These are phyloP conservation scores for Mycosarcoma maydis DNA, from an alignment of 1,284 basidiomycete genomes.

Conservation along the genomic window DNA sequence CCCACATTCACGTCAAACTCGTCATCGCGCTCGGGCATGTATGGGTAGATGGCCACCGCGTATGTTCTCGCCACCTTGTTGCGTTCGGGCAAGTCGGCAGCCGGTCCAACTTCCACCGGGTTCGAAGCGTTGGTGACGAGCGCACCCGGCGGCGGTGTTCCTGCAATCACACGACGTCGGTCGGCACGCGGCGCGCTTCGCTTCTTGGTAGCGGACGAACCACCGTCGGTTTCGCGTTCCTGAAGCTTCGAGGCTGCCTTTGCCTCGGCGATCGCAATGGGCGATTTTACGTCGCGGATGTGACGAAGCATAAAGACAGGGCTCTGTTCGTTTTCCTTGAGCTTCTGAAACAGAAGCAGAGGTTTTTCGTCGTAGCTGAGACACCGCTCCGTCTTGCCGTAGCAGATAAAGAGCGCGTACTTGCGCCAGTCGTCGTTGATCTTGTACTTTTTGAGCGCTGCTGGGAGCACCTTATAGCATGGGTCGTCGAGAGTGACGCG, in stretches of 20 bases:
- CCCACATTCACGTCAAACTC: constrained; percentile 94
- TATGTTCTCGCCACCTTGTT: constrained; percentile 70
- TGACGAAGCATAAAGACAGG: constrained; percentile 99
- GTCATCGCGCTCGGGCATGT: constrained; percentile 94
- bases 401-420: constrained; percentile 99
- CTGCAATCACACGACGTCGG: constrained; percentile 30
- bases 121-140: constrained; percentile 19
- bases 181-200: constrained; percentile 26
- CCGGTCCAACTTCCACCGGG: constrained; percentile 52
- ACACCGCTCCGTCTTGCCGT: constrained; percentile 89
- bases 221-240: constrained; percentile 21
- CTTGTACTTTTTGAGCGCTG: constrained; percentile 97
- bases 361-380: constrained; percentile 98
- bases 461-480: constrained; percentile 96
- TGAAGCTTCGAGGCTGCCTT: constrained; percentile 53
- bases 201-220: constrained; percentile 11
- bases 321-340: constrained; percentile 96
- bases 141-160: constrained; percentile 31
- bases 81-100: constrained; percentile 39
- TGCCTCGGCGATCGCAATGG: constrained; percentile 70
- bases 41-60: constrained; percentile 90
- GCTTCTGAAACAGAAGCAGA: constrained; percentile 91
- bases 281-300: constrained; percentile 94
- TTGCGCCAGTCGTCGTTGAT: constrained; percentile 99
- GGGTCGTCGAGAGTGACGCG: constrained; percentile 86